A percentile compares a stretch with the other conserved stretches of the same genome.
phyloP scores from a whole-genome alignment of 805 yeast species.

The Saccharomycopsis fermentans region DNA sequence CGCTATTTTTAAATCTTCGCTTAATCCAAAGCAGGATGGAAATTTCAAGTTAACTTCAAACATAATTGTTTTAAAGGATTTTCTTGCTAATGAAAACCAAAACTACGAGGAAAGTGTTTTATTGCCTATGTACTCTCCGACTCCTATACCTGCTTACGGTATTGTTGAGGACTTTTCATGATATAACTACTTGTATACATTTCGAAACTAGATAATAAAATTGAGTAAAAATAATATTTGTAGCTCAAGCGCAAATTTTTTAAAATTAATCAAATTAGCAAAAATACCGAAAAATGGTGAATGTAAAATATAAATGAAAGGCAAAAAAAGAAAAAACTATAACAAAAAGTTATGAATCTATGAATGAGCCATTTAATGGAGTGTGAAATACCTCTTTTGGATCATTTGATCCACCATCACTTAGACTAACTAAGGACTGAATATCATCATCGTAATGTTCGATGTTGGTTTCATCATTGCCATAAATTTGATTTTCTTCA shows the following conservation, averaged over 20 bases:
- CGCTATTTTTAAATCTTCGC: slow-evolving; percentile 8
- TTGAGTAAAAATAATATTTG: not conserved
- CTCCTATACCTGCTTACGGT: not conserved
- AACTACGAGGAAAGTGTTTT: not conserved
- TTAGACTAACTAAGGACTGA: not conserved
- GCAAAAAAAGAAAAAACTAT: not conserved
- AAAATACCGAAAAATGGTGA: not conserved
- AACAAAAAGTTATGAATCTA: not conserved
- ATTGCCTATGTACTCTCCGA: not conserved
- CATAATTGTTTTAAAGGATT: slow-evolving; percentile 13
- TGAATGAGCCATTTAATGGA: not conserved
- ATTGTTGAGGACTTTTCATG: not conserved
- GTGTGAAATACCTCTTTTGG: not conserved
- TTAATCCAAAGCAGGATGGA: slow-evolving; percentile 8
- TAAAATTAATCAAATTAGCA: not conserved
- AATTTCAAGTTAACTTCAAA: slow-evolving; percentile 8
- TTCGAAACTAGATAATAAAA: not conserved
- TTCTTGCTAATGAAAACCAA: not conserved
- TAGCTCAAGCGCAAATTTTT: not conserved
- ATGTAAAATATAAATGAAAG: not conserved
- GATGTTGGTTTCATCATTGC: not conserved
- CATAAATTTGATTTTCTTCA: not conserved
- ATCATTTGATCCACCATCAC: not conserved
- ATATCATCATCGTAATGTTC: not conserved
- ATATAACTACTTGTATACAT: not conserved